Evolutionary conservation across 306 rosid species (phyloP).

Genomic region (Ochetophila trinervis): DNA sequence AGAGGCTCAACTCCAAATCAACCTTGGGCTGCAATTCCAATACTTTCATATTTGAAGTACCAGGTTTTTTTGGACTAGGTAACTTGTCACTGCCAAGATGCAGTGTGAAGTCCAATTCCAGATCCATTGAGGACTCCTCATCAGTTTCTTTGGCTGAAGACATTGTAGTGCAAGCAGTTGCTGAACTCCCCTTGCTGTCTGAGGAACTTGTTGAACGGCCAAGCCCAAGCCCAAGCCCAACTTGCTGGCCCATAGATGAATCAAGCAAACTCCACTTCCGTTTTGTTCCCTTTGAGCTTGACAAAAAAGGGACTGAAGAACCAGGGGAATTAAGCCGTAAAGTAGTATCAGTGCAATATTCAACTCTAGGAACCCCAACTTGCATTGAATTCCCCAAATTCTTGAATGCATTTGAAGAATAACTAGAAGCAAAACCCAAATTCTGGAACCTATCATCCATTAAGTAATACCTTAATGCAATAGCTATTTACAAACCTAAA

Average conservation of each 20-base stretch:
- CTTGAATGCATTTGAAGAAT: slow-evolving; percentile 65
- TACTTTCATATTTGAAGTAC: slow-evolving; percentile 38
- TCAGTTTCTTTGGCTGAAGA: slow-evolving; percentile 88
- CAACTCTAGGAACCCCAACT: slow-evolving; percentile 43
- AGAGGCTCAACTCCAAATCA: slow-evolving; percentile 82
- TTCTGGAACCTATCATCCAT: slow-evolving; percentile 65
- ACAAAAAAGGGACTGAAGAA: slow-evolving; percentile 32
- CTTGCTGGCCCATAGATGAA: slow-evolving; percentile 43
- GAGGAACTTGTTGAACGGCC: slow-evolving; percentile 75
- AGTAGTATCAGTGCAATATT: slow-evolving; percentile 54
- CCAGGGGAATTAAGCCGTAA: slow-evolving; percentile 74
- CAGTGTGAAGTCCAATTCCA: slow-evolving; percentile 68
- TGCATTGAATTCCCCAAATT: slow-evolving; percentile 51
- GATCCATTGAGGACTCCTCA: slow-evolving; percentile 82
- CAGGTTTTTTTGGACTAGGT: slow-evolving; percentile 45
- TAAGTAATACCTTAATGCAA: slow-evolving; percentile 34
- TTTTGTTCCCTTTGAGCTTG: slow-evolving; percentile 62
- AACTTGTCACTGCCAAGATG: slow-evolving; percentile 65
- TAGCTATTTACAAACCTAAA: slow-evolving; percentile 36
- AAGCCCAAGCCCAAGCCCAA: slow-evolving; percentile 75
- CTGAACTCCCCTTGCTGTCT: slow-evolving; percentile 91
- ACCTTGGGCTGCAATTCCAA: slow-evolving; percentile 48
- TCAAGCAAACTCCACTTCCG: slow-evolving; percentile 72
- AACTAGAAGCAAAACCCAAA: slow-evolving; percentile 54
- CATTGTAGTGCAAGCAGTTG: slow-evolving; percentile 72